Evolutionary conservation across 805 yeast species (phyloP).

Genomic region (Diddensiella transvaalensis): DNA sequence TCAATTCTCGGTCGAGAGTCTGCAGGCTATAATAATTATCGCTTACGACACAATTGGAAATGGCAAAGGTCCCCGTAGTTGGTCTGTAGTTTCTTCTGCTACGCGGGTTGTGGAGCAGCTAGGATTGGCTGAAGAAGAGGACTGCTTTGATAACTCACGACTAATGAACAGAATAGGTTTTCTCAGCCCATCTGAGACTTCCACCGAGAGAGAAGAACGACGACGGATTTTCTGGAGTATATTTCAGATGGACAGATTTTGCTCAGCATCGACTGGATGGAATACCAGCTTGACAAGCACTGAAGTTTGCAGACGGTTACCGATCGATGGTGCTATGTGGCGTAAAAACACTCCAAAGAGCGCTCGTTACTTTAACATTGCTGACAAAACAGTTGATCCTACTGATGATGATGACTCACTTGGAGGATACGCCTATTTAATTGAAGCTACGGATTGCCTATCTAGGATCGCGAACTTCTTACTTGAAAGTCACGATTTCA

Average conservation of each 20-base stretch:
- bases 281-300: conserved; percentile 16
- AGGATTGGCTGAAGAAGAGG: conserved; percentile 15
- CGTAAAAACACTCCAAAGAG: conserved; percentile 1
- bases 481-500: conserved; percentile 8
- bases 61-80: conserved; percentile 16
- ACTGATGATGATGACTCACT: conserved; percentile 12
- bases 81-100: conserved; percentile 16
- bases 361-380: conserved; percentile 13
- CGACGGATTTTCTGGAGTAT: conserved; percentile 16
- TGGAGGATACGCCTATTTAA: conserved; percentile 18
- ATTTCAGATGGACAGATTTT: conserved; percentile 16
- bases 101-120: conserved; percentile 16
- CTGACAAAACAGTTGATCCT: conserved; percentile 3
- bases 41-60: conserved; percentile 14
- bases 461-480: conserved; percentile 13
- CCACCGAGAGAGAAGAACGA: conserved; percentile 12
- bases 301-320: conserved; percentile 15
- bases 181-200: conserved; percentile 7
- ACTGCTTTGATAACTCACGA: conserved; percentile 2
- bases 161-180: conserved; percentile 10
- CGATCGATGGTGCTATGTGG: conserved; percentile 16
- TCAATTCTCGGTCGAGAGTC: conserved; percentile 13
- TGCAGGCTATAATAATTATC: conserved; percentile 12
- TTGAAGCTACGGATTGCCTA: conserved; percentile 19
- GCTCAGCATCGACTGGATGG: conserved; percentile 21